phyloP scores from a whole-genome alignment of 169 alveolate genomes.

The Eimeria falciformis region DNA sequence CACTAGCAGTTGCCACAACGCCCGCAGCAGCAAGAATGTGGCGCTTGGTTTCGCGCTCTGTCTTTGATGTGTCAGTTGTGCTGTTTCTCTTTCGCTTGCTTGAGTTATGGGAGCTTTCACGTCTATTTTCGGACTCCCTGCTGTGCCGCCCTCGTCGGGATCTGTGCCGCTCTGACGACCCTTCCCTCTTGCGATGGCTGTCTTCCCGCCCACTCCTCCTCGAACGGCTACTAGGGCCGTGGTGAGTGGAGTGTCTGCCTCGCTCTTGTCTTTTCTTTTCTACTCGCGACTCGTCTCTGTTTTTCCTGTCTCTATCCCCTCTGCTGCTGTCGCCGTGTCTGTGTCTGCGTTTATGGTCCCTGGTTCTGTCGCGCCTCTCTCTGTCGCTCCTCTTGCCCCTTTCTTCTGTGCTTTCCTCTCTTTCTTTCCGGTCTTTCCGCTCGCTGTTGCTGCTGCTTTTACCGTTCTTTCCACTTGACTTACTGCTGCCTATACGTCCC shows the following conservation, averaged over 20 bases:
- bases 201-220: neutral
- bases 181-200: neutral
- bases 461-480: neutral
- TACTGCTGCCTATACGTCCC: neutral
- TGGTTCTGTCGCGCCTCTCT: neutral
- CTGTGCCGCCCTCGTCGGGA: neutral
- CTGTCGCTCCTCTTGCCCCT: neutral
- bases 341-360: neutral
- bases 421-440: neutral
- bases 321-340: neutral
- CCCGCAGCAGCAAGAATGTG: no score
- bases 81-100: neutral
- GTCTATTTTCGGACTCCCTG: neutral
- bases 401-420: neutral
- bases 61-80: neutral
- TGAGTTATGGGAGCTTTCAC: neutral
- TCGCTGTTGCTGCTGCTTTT: constrained; percentile 8
- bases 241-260: neutral
- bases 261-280: neutral
- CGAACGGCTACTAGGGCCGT: neutral
- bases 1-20: no score
- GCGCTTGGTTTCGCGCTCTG: neutral
- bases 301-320: neutral
- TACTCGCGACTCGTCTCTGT: neutral
- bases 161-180: constrained; percentile 7